Evolutionary conservation across 495 filamentous ascomycete genomes (phyloP), one percentile per base, ranked within the genome.

Genomic region (Astrocystis sublimbata): DNA sequence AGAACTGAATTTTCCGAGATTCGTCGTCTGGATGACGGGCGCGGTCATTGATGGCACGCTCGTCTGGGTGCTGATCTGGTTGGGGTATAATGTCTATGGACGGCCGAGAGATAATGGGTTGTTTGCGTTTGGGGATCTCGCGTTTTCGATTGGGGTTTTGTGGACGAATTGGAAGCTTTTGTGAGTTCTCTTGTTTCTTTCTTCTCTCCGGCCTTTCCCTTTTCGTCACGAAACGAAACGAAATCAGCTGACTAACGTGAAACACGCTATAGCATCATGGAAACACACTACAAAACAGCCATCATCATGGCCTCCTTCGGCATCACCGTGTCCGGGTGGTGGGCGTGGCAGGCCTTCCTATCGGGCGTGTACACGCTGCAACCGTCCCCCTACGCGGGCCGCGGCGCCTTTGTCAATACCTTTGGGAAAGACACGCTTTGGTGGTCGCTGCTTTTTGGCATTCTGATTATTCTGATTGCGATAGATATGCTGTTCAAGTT

Each of bases 111-210:
- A 84, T 56, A 71, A 77, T 23, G 89, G 85, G 6, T 80, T 92
- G 41, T 96, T 88, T 73, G 85, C 92, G 3, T 76, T 94, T 50
- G 92, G 92, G 23, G 81, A 86, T 23, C 71, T 96, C 43, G 88
- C 86, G 13, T 96, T 88, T 73, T 85, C 86, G 17, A 79, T 87
- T 51, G 87, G 83, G 51, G 81, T 96, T 31, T 79, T 88, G 43
- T 78, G 92, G 65, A 91, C 90, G 68, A 89, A 88, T 61, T 74
- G 81, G 66, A 96, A 96, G 74, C 79, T 96, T 10, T 86, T 92
- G 83, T 85, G 74, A 73, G 78, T 78, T 10, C 40, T 54, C 36
- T 31, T 46, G 26, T 47, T 15, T 15, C 1, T 7, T 45, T 43
- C 38, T 17, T n/a, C n/a, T n/a, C n/a, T n/a, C n/a, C n/a, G n/a